Base-by-base conservation (phyloP, 345 rosid species). In the Gossypium ekmanianum region DNA sequence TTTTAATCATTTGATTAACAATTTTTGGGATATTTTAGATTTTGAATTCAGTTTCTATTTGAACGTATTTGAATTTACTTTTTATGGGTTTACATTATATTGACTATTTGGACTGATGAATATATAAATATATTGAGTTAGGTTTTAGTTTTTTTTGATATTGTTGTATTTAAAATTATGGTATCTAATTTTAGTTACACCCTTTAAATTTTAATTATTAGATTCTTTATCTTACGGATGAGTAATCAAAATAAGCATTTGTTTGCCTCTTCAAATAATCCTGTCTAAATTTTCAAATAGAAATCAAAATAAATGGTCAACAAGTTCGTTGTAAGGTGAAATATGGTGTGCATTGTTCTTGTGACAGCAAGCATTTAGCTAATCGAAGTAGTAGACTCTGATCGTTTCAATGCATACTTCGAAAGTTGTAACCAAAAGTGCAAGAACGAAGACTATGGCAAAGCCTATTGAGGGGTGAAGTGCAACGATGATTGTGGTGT, bases 301-400 rank as follows among this genome's bases (percentile, higher is more conserved):
- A 34, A 24, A 5, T 7, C 41, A 34, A 34, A 34, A 34, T 11
- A 20, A 24, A 48, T 69, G 73, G 45, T 59, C 76, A 82, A 76
- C 72, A 84, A 80, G 80, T 17, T 76, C 10, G 77, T 78, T 22
- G 84, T 79, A n/a, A 47, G 74, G 54, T 71, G 51, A 11, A 34
- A 4, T 6, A 34, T 34, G 41, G 41, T 34, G 41, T 34, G 41
- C 41, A 4, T 77, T 50, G 67, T 82, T 34, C 66, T 82, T 4
- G 68, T 81, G 24, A 78, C 77, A 4, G 61, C 73, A 51, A 51
- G 5, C 56, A 17, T 65, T 14, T 1, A 2, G 1, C 17, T 9
- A 9, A 17, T 39, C 4, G 29, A 10, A 17, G 29, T 51, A 17
- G 29, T 51, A 4, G 70, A 56, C 13, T 7, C 26, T 1, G 26